Percentiles rank a stretch among this genome's conserved stretches.
Conservation (phyloP, 257 asterid genomes). For the Agastache rugosa region DNA sequence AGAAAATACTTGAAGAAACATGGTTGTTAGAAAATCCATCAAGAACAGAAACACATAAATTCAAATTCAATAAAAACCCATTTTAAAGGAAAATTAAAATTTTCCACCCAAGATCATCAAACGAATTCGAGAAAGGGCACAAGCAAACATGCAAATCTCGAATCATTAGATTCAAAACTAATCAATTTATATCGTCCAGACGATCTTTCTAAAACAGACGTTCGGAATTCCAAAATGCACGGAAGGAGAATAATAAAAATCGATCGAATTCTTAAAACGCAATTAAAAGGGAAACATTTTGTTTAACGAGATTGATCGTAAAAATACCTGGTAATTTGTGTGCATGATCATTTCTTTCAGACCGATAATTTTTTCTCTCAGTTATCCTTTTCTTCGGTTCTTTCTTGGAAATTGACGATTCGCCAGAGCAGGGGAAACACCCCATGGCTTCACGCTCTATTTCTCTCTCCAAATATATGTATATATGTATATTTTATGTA, state of each 20-base stretch:
- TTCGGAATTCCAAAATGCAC: slow-evolving; percentile 22
- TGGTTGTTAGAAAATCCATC: not conserved
- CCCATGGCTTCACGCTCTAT: slow-evolving; percentile 55
- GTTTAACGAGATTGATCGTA: not conserved
- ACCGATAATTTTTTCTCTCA: slow-evolving; percentile 32
- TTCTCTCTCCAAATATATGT: slow-evolving; percentile 1
- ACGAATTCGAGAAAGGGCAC: not conserved
- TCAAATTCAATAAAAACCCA: not conserved
- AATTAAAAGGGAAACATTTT: not conserved
- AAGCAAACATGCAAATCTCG: slow-evolving; percentile 22
- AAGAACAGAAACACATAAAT: not conserved
- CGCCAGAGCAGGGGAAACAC: slow-evolving; percentile 74
- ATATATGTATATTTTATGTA: not conserved
- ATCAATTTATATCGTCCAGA: not conserved
- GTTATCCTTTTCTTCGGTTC: slow-evolving; percentile 40
- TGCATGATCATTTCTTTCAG: slow-evolving; percentile 45
- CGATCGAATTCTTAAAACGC: not conserved
- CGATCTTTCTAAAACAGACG: slow-evolving; percentile 30
- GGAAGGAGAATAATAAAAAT: not conserved
- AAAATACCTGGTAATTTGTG: slow-evolving; percentile 44
- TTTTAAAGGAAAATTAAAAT: not conserved
- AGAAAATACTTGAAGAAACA: not conserved
- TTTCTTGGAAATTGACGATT: slow-evolving; percentile 52
- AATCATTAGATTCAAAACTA: slow-evolving; percentile 7
- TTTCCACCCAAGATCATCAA: slow-evolving; percentile 19